A percentile compares a stretch with the other conserved stretches of the same genome.
Evolutionary conservation across 805 yeast species (phyloP).

Genomic region (Metschnikowia picachoensis): DNA sequence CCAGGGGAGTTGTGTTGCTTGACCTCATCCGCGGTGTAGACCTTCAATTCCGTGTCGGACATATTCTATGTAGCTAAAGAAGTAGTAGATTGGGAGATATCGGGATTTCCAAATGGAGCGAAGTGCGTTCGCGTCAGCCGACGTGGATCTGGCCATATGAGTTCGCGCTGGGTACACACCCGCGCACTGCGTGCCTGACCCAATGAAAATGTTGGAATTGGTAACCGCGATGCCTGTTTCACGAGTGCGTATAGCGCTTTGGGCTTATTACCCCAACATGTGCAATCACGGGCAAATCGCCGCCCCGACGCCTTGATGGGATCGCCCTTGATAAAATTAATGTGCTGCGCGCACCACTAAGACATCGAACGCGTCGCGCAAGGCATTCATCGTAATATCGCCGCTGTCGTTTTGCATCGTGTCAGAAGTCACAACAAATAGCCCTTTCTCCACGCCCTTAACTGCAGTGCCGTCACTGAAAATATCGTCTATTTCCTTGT

Average conservation of each 20-base stretch:
- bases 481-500: constrained; percentile 9
- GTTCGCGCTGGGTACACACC: not conserved
- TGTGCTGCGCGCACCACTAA: constrained; percentile 15
- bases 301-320: not conserved
- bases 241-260: not conserved
- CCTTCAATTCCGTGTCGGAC: constrained; percentile 28
- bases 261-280: not conserved
- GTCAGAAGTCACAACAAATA: constrained; percentile 14
- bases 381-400: constrained; percentile 3
- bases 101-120: not conserved
- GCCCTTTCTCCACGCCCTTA: constrained; percentile 1
- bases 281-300: not conserved
- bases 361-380: constrained; percentile 11
- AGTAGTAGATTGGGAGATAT: too few species aligned
- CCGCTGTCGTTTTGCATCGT: constrained; percentile 6
- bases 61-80: constrained; percentile 1
- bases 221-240: not conserved
- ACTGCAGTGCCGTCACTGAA: not conserved
- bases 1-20: constrained; percentile 35
- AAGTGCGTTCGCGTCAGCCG: not conserved
- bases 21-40: constrained; percentile 53
- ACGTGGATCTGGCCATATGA: too few species aligned
- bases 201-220: constrained; percentile 15
- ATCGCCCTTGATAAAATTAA: too few species aligned
- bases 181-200: constrained; percentile 12